Percentiles rank a stretch among this genome's conserved stretches.
These are phyloP conservation scores for Talaromyces sp. DNA, from an alignment of 2,329 filamentous ascomycete genomes.

Conservation along the genomic window DNA sequence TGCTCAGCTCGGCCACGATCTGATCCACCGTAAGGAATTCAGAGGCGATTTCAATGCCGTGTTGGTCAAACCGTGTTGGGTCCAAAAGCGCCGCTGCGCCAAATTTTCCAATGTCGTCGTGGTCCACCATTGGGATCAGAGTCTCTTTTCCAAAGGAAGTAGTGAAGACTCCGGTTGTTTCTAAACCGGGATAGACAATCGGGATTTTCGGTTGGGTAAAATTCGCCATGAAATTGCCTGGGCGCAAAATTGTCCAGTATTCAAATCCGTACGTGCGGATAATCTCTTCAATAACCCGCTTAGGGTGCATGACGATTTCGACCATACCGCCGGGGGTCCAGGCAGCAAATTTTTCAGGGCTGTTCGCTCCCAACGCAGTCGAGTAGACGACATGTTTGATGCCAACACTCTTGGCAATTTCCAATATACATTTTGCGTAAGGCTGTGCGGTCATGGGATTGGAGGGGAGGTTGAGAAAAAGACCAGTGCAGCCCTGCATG, in stretches of 20 bases:
- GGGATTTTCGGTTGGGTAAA: constrained; percentile 40
- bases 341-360: constrained; percentile 23
- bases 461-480: constrained; percentile 24
- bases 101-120: constrained; percentile 46
- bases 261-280: constrained; percentile 35
- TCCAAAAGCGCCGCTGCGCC: constrained; percentile 42
- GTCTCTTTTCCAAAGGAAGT: constrained; percentile 34
- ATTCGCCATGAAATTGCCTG: constrained; percentile 51
- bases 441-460: constrained; percentile 18
- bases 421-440: constrained; percentile 23
- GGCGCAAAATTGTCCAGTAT: constrained; percentile 48
- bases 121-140: constrained; percentile 42
- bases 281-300: constrained; percentile 40
- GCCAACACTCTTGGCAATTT: constrained; percentile 23
- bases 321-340: constrained; percentile 24
- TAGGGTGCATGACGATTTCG: constrained; percentile 32
- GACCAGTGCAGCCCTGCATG: constrained; percentile 25
- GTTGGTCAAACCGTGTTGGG: constrained; percentile 36
- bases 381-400: constrained; percentile 29
- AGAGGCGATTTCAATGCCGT: constrained; percentile 39
- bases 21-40: constrained; percentile 36
- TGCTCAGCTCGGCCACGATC: constrained; percentile 34
- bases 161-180: constrained; percentile 33
- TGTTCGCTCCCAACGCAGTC: constrained; percentile 24
- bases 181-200: constrained; percentile 37